Percentiles rank a stretch among this genome's conserved stretches.
Conservation (phyloP, 2,329 filamentous ascomycete species). For the Stagonosporopsis rhizophila region DNA sequence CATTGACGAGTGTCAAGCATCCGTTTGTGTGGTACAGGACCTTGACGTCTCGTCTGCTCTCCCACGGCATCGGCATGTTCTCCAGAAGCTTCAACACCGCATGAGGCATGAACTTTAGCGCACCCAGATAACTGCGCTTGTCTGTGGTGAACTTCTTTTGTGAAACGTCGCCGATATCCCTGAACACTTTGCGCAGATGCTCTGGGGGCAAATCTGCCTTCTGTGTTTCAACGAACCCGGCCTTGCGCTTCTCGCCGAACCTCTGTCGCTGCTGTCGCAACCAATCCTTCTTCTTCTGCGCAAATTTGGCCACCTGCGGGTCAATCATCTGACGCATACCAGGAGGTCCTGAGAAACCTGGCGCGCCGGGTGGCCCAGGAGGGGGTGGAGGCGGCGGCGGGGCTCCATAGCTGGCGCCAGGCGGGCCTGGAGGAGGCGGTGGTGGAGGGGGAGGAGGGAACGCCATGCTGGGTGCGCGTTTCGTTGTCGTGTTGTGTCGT, state of each 20-base stretch:
- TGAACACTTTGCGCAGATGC: conserved; percentile 97
- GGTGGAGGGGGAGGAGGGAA: conserved; percentile 56
- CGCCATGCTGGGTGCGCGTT: conserved; percentile 27
- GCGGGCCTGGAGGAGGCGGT: conserved; percentile 37
- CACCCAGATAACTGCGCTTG: conserved; percentile 96
- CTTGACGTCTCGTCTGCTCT: conserved; percentile 94
- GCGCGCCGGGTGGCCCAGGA: conserved; percentile 58
- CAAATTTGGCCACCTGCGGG: conserved; percentile 89
- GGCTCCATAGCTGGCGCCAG: conserved; percentile 32
- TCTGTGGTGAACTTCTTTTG: conserved; percentile 99
- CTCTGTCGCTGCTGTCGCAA: conserved; percentile 86
- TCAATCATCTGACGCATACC: conserved; percentile 77
- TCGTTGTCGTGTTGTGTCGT: conserved; percentile 18
- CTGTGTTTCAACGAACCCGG: conserved; percentile 95
- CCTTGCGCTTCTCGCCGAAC: conserved; percentile 96
- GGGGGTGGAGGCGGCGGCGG: conserved; percentile 67
- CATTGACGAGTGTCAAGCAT: conserved; percentile 95
- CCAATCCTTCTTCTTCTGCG: conserved; percentile 99
- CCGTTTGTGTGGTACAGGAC: conserved; percentile 98
- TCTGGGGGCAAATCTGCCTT: conserved; percentile 99
- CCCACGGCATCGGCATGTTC: conserved; percentile 99
- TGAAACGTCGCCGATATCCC: conserved; percentile 97
- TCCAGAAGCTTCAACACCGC: conserved; percentile 95
- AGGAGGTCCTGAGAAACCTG: conserved; percentile 62
- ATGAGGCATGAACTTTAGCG: conserved; percentile 98